Evolutionary conservation across 495 filamentous ascomycete species (phyloP), one percentile per base, ranked within the genome.

Genomic region (Aspergillus biplanus): DNA sequence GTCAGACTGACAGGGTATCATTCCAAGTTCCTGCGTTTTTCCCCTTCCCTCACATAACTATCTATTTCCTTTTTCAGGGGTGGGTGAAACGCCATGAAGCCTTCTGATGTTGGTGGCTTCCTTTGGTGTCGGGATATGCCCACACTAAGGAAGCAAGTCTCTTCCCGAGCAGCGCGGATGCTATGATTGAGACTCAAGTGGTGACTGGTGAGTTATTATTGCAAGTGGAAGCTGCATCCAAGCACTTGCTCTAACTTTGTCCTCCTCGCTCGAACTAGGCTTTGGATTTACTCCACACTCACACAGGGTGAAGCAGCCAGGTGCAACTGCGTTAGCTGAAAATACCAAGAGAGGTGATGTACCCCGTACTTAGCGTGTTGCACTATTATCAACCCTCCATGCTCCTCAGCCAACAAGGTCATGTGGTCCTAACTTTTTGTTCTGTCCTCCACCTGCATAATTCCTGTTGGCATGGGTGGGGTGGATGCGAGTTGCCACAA

Each of bases 271-370:
- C 21, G 21, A 27, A 27, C 21, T 27, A 27, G 21, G 21, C 21
- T 2, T 27, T 27, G 21, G 21, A 27, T 27, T 1, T 27, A 27
- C 39, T 44, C 39, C 39, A 44, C 39, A 44, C 39, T 44, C 39
- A n/a, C n/a, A 44, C 39, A 44, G 39, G 39, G 11, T 44, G 39
- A 44, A 44, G 39, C 39, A 44, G 39, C 37, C 13, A 15, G 39
- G 39, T 44, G 39, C 39, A 31, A 58, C 37, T 11, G 46, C 12
- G 42, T 12, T 18, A 32, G 56, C 42, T 59, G 56, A 46, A 48
- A 59, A 59, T 16, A 18, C 49, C 37, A 49, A 59, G 33, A 59
- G 42, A 59, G 42, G 56, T 59, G 56, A 59, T 59, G 56, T 59
- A 50, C 47, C 47, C 47, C 47, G n/a, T 50, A 50, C 47, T 31